Percentiles rank a stretch among this genome's conserved stretches.
Conservation (phyloP, 2,329 filamentous ascomycete genomes). For the Diaporthe sp. region DNA sequence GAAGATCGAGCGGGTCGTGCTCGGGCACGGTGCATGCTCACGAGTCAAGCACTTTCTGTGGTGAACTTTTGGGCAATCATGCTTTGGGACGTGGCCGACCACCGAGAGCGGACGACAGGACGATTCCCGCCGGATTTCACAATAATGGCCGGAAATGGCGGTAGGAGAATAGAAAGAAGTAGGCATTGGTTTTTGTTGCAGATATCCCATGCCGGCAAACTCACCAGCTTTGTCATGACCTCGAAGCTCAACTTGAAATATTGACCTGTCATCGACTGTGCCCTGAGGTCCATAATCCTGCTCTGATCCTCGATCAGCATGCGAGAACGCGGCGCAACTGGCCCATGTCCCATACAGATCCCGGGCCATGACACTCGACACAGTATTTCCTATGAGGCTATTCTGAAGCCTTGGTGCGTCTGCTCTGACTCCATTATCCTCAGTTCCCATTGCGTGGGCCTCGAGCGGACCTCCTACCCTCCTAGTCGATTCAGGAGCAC, state of each 20-base stretch:
- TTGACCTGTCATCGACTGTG: neutral
- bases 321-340: neutral
- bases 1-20: slow-evolving; percentile 21
- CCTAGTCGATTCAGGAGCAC: neutral
- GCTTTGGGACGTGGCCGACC: neutral
- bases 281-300: neutral
- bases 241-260: neutral
- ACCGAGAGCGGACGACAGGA: neutral
- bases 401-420: neutral
- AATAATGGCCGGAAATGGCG: neutral
- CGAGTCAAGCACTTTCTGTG: neutral
- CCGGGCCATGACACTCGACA: neutral
- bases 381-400: neutral
- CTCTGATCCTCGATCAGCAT: slow-evolving; percentile 1
- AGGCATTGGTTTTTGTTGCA: neutral
- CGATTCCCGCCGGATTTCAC: neutral
- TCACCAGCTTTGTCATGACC: neutral
- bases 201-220: neutral
- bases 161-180: neutral
- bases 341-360: too few relatives aligned
- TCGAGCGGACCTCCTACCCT: neutral
- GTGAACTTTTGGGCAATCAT: neutral
- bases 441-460: neutral
- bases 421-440: neutral
- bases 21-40: neutral